A percentile compares a stretch with the other conserved stretches of the same genome.
phyloP scores from a whole-genome alignment of 257 asterid genomes.

The Solanum dulcamara region DNA sequence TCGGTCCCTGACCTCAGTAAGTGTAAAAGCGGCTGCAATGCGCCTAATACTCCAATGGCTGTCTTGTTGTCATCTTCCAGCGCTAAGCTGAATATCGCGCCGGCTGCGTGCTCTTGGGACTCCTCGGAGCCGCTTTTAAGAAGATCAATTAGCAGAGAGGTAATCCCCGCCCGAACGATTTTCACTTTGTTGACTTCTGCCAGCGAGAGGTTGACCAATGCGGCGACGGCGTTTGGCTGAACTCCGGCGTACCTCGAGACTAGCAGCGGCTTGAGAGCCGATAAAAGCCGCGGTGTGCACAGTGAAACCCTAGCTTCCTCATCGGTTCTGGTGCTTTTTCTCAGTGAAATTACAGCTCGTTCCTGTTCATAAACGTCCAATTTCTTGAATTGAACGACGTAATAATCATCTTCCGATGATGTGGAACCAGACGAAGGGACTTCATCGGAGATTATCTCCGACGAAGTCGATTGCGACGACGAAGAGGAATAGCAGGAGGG shows the following conservation, averaged over 20 bases:
- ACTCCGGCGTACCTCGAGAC: slow-evolving; percentile 53
- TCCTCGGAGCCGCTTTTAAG: slow-evolving; percentile 66
- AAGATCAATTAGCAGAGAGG: slow-evolving; percentile 53
- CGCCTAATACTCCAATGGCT: slow-evolving; percentile 80
- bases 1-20: slow-evolving; percentile 59
- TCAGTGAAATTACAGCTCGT: slow-evolving; percentile 51
- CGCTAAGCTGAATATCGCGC: slow-evolving; percentile 78
- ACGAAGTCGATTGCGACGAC: slow-evolving; percentile 64
- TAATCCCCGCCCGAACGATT: slow-evolving; percentile 68
- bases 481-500: slow-evolving; percentile 65
- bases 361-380: slow-evolving; percentile 68
- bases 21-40: slow-evolving; percentile 69
- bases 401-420: slow-evolving; percentile 31
- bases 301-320: slow-evolving; percentile 53
- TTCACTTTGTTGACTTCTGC: slow-evolving; percentile 55
- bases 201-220: slow-evolving; percentile 79
- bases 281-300: slow-evolving; percentile 54
- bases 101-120: slow-evolving; percentile 85
- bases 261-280: slow-evolving; percentile 45
- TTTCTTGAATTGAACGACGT: slow-evolving; percentile 26
- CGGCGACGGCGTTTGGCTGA: slow-evolving; percentile 70
- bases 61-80: slow-evolving; percentile 67
- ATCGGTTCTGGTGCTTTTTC: slow-evolving; percentile 49
- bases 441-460: slow-evolving; percentile 42
- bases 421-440: slow-evolving; percentile 11